Evolutionary conservation across 1,284 basidiomycete species (phyloP).

Genomic region (Melampsora americana): DNA sequence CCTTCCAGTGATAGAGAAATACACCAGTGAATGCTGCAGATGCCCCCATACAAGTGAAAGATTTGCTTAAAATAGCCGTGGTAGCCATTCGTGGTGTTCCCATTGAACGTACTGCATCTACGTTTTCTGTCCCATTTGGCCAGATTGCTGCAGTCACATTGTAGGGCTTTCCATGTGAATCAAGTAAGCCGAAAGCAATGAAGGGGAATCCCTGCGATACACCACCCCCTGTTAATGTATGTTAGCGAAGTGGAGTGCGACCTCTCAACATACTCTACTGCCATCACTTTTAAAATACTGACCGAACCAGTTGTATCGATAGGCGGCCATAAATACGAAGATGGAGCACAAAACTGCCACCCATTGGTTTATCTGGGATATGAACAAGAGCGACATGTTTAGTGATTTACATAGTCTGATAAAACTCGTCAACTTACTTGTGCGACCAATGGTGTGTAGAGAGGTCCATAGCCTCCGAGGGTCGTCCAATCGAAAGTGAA

Average conservation of each 20-base stretch:
- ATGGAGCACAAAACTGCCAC: constrained; percentile 21
- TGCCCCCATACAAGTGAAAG: background rate
- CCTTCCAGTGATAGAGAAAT: constrained; percentile 1
- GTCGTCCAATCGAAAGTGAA: constrained; percentile 33
- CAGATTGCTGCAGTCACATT: constrained; percentile 14
- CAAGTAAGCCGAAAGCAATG: constrained; percentile 30
- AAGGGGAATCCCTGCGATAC: constrained; percentile 25
- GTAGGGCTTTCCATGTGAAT: constrained; percentile 33
- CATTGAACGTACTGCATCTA: constrained; percentile 1
- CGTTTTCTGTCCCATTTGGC: constrained; percentile 32
- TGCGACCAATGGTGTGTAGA: constrained; percentile 32
- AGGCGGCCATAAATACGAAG: constrained; percentile 36
- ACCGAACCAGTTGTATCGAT: constrained; percentile 43
- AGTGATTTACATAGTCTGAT: background rate
- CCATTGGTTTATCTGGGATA: constrained; percentile 31
- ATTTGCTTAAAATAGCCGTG: background rate
- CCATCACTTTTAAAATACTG: background rate
- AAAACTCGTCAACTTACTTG: constrained; percentile 17
- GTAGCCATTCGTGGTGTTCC: background rate
- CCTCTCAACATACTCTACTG: too few relatives aligned
- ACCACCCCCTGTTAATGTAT: background rate
- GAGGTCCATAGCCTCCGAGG: constrained; percentile 23
- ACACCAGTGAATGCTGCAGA: background rate
- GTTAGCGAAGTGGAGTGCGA: too few relatives aligned
- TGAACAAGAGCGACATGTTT: background rate